Base-by-base conservation (phyloP, 2,329 filamentous ascomycete genomes). In the Grosmannia huntii region DNA sequence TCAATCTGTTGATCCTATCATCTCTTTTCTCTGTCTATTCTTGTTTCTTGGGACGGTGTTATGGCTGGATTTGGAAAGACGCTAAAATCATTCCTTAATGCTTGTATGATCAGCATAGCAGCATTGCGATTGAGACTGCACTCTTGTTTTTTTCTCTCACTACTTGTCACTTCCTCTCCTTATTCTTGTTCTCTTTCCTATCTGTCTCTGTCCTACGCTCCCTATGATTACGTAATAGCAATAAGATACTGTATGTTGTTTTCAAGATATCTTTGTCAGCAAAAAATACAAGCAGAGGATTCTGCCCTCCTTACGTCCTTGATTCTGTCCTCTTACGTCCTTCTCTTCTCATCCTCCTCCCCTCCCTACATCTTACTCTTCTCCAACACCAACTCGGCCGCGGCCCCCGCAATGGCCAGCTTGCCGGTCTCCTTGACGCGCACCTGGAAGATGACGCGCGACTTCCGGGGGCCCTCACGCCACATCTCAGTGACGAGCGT, bases 401-500 rank as follows among this genome's bases (percentile, higher is more conserved):
- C 90, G 6, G 85, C 90, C 23, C 87, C 88, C 28, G 83, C 83
- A 69, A 96, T 95, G 61, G 87, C 89, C 66, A 89, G 76, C 80
- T 95, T 95, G 67, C 90, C 90, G 57, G 90, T 96, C 80, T 96
- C 90, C 75, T 91, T 90, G 63, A 96, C 89, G 72, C 84, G 90
- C 58, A 83, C 82, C 79, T 95, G 89, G 80, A 95, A 96, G 62
- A 91, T 73, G 58, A 96, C 80, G 52, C 56, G 58, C 48, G 27
- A 19, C 69, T 82, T 85, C 66, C 80, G 81, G 21, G 51, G 33
- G 54, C 84, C 85, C 67, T 95, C 89, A 76, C 87, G 90, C 90
- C 90, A 96, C 89, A 95, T 92, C 78, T 95, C 90, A 7, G 90
- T 95, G 62, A 88, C 80, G 59, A 96, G 79, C n/a, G 89, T 95